These are phyloP conservation scores for Leccinum aurantiacum DNA, from an alignment of 768 basidiomycete species.

Conservation along the genomic window DNA sequence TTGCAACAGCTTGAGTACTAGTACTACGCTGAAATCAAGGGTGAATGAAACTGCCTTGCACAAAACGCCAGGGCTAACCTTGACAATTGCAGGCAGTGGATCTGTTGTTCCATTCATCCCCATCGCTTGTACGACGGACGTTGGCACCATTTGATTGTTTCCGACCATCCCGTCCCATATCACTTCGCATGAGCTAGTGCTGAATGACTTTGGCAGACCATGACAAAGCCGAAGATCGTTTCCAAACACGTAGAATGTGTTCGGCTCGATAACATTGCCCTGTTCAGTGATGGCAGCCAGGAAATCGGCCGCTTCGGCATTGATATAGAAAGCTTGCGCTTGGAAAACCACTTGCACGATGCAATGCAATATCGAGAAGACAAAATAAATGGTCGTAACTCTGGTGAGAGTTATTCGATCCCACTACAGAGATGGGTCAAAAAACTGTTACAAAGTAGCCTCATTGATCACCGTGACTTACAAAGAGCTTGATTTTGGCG, in stretches of 20 bases:
- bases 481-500: conserved; percentile 47
- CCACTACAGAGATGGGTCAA: conserved; percentile 45
- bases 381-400: conserved; percentile 63
- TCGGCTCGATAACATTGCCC: conserved; percentile 47
- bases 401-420: conserved; percentile 67
- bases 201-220: conserved; percentile 42
- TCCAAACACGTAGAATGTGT: conserved; percentile 45
- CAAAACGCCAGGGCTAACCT: conserved; percentile 2
- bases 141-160: conserved; percentile 6
- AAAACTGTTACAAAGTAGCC: background rate
- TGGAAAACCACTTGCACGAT: conserved; percentile 68
- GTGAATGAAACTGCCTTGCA: background rate
- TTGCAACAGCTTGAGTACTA: conserved; percentile 7
- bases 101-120: background rate
- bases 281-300: conserved; percentile 50
- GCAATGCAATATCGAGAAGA: conserved; percentile 67
- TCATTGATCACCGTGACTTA: conserved; percentile 30
- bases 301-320: conserved; percentile 54
- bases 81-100: background rate
- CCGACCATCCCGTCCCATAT: conserved; percentile 51
- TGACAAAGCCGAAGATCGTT: conserved; percentile 59
- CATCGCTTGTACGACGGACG: background rate
- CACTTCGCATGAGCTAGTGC: conserved; percentile 43
- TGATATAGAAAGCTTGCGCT: conserved; percentile 63
- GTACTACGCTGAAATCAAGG: conserved; percentile 4